Base-by-base conservation (phyloP, 176 grass and related monocot species). In the Miscanthus lutarioriparius region DNA sequence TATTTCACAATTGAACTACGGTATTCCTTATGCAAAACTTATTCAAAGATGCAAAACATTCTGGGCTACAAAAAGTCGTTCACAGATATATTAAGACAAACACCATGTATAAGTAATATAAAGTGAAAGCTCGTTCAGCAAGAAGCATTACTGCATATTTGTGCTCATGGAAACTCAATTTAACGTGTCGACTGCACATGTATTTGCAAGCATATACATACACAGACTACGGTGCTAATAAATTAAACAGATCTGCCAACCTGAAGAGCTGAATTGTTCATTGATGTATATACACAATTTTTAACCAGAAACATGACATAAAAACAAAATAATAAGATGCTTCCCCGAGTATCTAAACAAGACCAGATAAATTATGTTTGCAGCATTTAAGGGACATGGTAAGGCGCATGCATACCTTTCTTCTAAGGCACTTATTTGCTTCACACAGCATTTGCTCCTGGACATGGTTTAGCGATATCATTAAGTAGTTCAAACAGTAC, bases 361-460 rank as follows among this genome's bases (percentile, higher is more conserved):
- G 12, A 84, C 58, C 44, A 45, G 2, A 6, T 15, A 36, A 64
- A 38, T 16, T 15, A 39, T 44, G 0, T 35, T 41, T 16, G 59
- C 25, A 67, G n/a, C 8, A 41, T 28, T 14, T 70, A 64, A 19
- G 68, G 68, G 6, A 7, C 43, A n/a, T 73, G 12, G 20, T 45
- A 51, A 25, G 25, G 44, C 2, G 3, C 70, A 45, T 86, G 26
- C 88, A 82, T 91, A 96, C 96, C 88, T 91, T 95, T 91, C 83
- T 91, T 77, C 81, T 85, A 41, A 99, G 93, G 76, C 88, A 89
- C 72, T 87, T 96, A 62, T 99, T 99, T 41, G 93, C 88, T 84
- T 93, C 89, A 70, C 82, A 84, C 37, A 96, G 77, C 86, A 95
- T 88, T 88, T 93, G 93, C 35, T 94, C 93, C 96, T 99, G 43